Conservation (phyloP, 768 basidiomycete species). For the Phaeotremella skinneri region DNA sequence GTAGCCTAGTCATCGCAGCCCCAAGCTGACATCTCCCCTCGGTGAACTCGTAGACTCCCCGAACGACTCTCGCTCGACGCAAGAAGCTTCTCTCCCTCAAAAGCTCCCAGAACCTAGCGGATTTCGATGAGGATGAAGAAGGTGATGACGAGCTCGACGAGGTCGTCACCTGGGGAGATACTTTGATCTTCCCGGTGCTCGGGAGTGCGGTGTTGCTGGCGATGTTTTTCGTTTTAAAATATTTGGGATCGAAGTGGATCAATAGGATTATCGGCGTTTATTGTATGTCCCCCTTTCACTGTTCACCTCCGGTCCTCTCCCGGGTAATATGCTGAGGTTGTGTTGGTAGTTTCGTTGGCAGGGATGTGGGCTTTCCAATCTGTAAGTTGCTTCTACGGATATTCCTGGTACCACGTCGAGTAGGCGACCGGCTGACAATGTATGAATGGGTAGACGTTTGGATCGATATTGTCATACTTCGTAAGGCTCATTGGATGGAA, state of each 20-base stretch:
- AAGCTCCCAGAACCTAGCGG: neutral
- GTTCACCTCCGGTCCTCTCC: neutral
- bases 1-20: neutral
- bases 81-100: neutral
- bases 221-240: conserved; percentile 69
- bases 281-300: conserved; percentile 33
- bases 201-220: conserved; percentile 69
- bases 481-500: conserved; percentile 21
- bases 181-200: conserved; percentile 50
- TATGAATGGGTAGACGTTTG: conserved; percentile 23
- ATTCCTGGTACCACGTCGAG: conserved; percentile 52
- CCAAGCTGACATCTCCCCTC: neutral
- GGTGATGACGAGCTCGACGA: conserved; percentile 64
- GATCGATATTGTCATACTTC: conserved; percentile 21
- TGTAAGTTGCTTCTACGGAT: conserved; percentile 49
- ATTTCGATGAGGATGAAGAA: conserved; percentile 52
- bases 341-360: conserved; percentile 25
- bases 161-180: conserved; percentile 49
- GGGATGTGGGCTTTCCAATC: conserved; percentile 43
- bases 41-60: conserved; percentile 39
- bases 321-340: neutral
- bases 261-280: conserved; percentile 66
- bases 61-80: conserved; percentile 13
- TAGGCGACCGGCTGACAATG: conserved; percentile 8
- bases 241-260: conserved; percentile 73